A percentile compares a stretch with the other conserved stretches of the same genome.
Conservation (phyloP, 768 basidiomycete genomes). For the Boletus rufocinnamomeus region DNA sequence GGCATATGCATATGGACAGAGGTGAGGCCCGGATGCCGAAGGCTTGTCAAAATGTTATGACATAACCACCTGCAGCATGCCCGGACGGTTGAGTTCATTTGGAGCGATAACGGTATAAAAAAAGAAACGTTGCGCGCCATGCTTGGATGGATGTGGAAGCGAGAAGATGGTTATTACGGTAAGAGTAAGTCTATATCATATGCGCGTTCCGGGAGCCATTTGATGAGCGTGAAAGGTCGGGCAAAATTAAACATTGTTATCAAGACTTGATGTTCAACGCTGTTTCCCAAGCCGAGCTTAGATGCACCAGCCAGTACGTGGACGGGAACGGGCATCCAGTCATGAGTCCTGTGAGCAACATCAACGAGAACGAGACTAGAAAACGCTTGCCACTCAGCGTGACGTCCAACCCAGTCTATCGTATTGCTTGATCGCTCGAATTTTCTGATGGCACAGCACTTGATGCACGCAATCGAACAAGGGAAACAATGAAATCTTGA, state of each 20-base stretch:
- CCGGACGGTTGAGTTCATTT: background rate
- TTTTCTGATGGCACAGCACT: background rate
- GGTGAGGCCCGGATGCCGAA: background rate
- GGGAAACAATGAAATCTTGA: background rate
- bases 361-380: background rate
- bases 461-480: background rate
- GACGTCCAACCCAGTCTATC: background rate
- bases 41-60: background rate
- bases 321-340: background rate
- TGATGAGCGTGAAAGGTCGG: background rate
- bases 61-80: background rate
- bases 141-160: background rate
- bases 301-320: background rate
- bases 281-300: background rate
- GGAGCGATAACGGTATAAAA: background rate
- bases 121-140: background rate
- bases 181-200: too few species aligned
- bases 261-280: background rate
- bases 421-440: background rate
- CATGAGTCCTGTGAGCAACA: background rate
- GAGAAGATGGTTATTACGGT: background rate
- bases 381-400: background rate
- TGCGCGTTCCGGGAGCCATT: background rate
- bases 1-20: background rate
- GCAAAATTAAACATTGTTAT: background rate